phyloP scores from a whole-genome alignment of 2,329 filamentous ascomycete genomes.

The Colletotrichum costaricense region DNA sequence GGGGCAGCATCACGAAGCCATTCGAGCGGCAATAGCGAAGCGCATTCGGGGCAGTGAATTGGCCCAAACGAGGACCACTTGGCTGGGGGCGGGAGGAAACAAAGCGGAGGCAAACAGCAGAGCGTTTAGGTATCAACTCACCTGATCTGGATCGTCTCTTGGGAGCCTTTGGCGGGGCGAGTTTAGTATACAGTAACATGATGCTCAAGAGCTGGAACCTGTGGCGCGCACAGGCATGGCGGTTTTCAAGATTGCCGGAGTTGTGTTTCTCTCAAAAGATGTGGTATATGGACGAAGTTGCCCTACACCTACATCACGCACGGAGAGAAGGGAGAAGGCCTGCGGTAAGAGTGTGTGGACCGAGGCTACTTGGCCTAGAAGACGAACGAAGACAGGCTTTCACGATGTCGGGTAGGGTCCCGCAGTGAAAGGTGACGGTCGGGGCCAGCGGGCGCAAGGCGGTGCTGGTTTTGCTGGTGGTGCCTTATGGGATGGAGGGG shows the following conservation, averaged over 20 bases:
- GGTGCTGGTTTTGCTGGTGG: constrained; percentile 8
- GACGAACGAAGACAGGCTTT: constrained; percentile 29
- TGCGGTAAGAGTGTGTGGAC: constrained; percentile 22
- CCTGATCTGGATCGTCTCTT: constrained; percentile 70
- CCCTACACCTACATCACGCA: constrained; percentile 31
- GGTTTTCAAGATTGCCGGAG: constrained; percentile 2
- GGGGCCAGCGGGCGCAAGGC: constrained; percentile 16
- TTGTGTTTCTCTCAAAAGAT: constrained; percentile 20
- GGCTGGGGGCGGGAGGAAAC: constrained; percentile 14
- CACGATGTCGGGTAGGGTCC: constrained; percentile 31
- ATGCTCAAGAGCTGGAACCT: constrained; percentile 37
- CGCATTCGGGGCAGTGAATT: not conserved
- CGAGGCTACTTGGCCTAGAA: constrained; percentile 32
- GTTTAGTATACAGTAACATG: constrained; percentile 70
- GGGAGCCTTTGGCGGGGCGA: constrained; percentile 67
- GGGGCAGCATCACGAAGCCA: constrained; percentile 15
- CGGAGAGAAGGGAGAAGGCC: constrained; percentile 13
- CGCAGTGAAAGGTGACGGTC: constrained; percentile 22
- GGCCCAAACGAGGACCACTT: not conserved
- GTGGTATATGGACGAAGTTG: constrained; percentile 20
- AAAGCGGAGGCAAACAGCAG: not conserved
- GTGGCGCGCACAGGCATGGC: constrained; percentile 32
- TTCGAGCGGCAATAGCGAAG: constrained; percentile 28
- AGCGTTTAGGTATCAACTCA: constrained; percentile 48
- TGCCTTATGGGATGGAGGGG: constrained; percentile 13